Evolutionary conservation across 2,329 filamentous ascomycete genomes (phyloP).

Genomic region (Tolypocladium tropicale): DNA sequence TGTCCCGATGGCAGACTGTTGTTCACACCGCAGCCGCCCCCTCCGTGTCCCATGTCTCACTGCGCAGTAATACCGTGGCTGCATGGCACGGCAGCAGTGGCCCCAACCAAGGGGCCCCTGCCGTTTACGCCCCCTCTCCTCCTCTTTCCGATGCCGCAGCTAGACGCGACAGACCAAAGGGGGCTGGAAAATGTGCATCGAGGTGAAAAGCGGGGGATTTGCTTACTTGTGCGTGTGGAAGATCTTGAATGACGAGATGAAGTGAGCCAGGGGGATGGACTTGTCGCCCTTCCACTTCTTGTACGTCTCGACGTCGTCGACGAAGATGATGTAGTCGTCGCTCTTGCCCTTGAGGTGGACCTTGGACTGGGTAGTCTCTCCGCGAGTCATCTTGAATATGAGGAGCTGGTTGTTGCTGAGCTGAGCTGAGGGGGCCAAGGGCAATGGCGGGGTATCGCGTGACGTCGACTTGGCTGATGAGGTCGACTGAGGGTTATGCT

Average conservation of each 20-base stretch:
- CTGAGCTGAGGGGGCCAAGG: neutral
- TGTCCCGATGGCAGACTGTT: neutral
- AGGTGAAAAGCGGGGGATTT: slow-evolving; percentile 6
- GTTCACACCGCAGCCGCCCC: neutral
- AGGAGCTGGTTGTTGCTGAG: slow-evolving; percentile 1
- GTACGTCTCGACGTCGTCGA: slow-evolving; percentile 51
- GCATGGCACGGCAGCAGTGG: neutral
- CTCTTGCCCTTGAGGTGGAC: slow-evolving; percentile 71
- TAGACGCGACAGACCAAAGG: neutral
- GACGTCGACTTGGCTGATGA: neutral
- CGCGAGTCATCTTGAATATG: slow-evolving; percentile 53
- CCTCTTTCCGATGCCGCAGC: neutral
- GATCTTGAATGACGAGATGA: slow-evolving; percentile 81
- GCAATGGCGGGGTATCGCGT: slow-evolving; percentile 5
- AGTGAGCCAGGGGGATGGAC: slow-evolving; percentile 69
- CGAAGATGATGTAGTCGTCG: slow-evolving; percentile 50
- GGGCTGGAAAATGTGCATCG: neutral
- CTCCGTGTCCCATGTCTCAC: neutral
- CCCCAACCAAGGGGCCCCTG: neutral
- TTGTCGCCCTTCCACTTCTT: slow-evolving; percentile 78
- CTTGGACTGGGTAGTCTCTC: slow-evolving; percentile 62
- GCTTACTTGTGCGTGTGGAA: slow-evolving; percentile 84
- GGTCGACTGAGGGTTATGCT: neutral
- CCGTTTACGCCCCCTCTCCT: too few species aligned
- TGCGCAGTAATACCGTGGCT: neutral